phyloP scores from a whole-genome alignment of 495 filamentous ascomycete species.

The Apiosordaria backusii region DNA sequence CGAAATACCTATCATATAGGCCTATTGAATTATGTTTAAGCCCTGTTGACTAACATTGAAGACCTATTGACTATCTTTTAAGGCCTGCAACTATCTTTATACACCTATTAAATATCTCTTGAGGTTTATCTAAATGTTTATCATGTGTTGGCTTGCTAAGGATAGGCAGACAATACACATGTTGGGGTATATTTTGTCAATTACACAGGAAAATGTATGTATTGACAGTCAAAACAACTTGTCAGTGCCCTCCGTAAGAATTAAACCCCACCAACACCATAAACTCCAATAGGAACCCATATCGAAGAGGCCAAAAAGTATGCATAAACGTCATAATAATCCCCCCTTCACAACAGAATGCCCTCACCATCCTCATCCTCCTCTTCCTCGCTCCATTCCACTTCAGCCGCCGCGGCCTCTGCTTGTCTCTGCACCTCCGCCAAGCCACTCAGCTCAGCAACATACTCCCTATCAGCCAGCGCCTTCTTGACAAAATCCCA shows the following conservation, averaged over 20 bases:
- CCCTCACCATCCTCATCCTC: conserved; percentile 43
- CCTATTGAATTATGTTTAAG: too few species aligned
- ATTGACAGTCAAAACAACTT: too few species aligned
- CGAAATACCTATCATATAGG: too few species aligned
- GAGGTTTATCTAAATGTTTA: too few species aligned
- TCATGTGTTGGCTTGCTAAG: too few species aligned
- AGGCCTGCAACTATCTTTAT: too few species aligned
- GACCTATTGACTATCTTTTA: too few species aligned
- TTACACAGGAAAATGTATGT: background rate
- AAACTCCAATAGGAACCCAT: background rate
- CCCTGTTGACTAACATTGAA: too few species aligned
- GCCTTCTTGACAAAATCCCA: conserved; percentile 90
- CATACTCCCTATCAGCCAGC: conserved; percentile 77
- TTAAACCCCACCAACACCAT: background rate
- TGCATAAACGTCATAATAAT: background rate
- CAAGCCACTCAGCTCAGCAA: conserved; percentile 85
- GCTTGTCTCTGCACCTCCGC: conserved; percentile 86
- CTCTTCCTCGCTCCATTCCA: conserved; percentile 49
- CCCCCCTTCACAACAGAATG: conserved; percentile 33
- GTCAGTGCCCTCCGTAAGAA: background rate
- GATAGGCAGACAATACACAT: background rate
- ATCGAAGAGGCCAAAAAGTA: background rate
- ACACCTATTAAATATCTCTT: too few species aligned
- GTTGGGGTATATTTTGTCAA: background rate
- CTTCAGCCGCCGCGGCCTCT: conserved; percentile 48